These are phyloP conservation scores for Nitzschia putrida DNA, from an alignment of 108 stramenopile genomes.

Conservation along the genomic window DNA sequence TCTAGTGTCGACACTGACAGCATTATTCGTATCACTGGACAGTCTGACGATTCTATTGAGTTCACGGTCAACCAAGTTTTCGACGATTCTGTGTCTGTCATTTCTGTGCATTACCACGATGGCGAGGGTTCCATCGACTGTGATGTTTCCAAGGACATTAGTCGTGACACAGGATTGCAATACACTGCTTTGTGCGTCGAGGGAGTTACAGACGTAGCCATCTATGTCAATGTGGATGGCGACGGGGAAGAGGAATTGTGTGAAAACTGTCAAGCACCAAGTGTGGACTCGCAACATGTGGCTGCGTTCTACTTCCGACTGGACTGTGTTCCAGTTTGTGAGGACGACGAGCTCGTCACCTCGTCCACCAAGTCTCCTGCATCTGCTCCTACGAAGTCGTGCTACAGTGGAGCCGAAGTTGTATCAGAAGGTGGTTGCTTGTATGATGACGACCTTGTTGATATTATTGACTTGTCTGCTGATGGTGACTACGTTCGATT, in stretches of 20 bases:
- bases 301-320: slow-evolving; percentile 13
- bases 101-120: slow-evolving; percentile 17
- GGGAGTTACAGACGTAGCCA: slow-evolving; percentile 8
- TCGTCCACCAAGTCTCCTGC: neutral
- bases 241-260: neutral
- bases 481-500: neutral
- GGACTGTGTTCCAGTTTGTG: slow-evolving; percentile 12
- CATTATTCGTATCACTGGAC: slow-evolving; percentile 4
- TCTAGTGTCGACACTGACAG: neutral
- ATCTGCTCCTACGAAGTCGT: neutral
- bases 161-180: neutral
- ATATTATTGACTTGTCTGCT: neutral
- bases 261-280: slow-evolving; percentile 6
- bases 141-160: neutral
- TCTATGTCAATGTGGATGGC: slow-evolving; percentile 3
- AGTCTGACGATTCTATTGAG: neutral
- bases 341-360: neutral
- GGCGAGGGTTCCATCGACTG: slow-evolving; percentile 12
- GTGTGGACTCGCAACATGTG: neutral
- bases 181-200: slow-evolving; percentile 11
- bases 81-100: neutral
- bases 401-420: slow-evolving; percentile 4
- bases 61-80: slow-evolving; percentile 19
- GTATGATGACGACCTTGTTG: neutral
- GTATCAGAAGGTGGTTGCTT: neutral